Base-by-base conservation (phyloP, 306 rosid species). In the Glycine soja region DNA sequence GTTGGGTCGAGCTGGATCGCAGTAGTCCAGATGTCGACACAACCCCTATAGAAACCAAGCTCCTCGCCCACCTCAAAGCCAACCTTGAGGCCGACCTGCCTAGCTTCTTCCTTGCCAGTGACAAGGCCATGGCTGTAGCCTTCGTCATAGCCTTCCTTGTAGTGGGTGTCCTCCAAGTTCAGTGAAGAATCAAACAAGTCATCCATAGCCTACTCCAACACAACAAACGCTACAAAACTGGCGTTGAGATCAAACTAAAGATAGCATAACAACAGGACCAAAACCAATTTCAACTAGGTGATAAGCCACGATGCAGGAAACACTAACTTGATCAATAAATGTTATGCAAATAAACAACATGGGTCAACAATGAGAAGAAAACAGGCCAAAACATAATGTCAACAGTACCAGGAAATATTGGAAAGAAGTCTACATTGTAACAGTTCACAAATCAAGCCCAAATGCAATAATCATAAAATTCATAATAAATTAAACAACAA, bases 21-120 rank as follows among this genome's bases (percentile, higher is more conserved):
- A 0, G 89, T 86, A 81, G 32, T 88, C 97, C 98, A 93, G 0
- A 89, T 47, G 18, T 85, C 85, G 34, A 90, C 84, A 74, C 90
- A 93, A 40, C 98, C 96, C 59, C 80, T 62, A 85, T 93, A 93
- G 87, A 95, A 89, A 1, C 98, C 96, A 3, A 95, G 83, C 66
- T 92, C 94, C 80, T 94, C 91, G 4, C 94, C 97, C 6, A 80
- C 80, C 89, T 94, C 92, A 74, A 94, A 94, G 2, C 97, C 98
- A 30, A 78, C 71, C 58, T 91, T 92, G 7, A 92, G 91, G 59
- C 98, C 98, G 15, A 91, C 93, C 63, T 89, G 91, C 45, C 66
- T 48, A 0, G 74, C 93, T 70, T 94, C 98, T 10, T 88, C 91
- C 77, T 73, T 88, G 68, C 97, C 97, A 0, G 82, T 9, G 18